Evolutionary conservation across 768 basidiomycete species (phyloP).

Genomic region (Termitomyces sp.): DNA sequence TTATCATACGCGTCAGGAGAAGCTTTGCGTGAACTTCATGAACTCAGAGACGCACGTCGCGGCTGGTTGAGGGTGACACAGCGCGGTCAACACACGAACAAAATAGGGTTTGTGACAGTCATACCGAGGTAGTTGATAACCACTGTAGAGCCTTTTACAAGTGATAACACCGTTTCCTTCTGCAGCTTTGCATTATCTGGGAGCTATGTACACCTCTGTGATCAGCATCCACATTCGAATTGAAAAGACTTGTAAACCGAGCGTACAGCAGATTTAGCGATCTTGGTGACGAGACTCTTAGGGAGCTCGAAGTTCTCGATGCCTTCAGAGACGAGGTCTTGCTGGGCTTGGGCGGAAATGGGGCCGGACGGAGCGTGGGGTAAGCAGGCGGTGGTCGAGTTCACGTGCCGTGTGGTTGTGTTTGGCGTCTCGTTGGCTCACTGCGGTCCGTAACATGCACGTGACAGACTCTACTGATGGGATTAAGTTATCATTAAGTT

Average conservation of each 20-base stretch:
- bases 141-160: constrained; percentile 87
- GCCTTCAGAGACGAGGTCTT: constrained; percentile 76
- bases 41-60: constrained; percentile 37
- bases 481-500: too few relatives aligned
- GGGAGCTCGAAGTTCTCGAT: constrained; percentile 91
- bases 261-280: constrained; percentile 77
- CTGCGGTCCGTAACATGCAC: too few relatives aligned
- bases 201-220: constrained; percentile 42
- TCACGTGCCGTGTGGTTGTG: not conserved
- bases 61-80: constrained; percentile 28
- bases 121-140: constrained; percentile 93
- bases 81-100: not conserved
- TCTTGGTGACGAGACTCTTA: constrained; percentile 75
- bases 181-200: constrained; percentile 85
- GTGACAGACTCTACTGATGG: too few relatives aligned
- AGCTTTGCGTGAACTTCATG: not conserved
- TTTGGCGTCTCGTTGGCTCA: too few relatives aligned
- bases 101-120: constrained; percentile 19
- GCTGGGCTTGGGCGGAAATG: constrained; percentile 73
- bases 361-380: constrained; percentile 34
- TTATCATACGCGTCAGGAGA: constrained; percentile 13
- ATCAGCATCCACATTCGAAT: not conserved
- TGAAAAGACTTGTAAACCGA: not conserved
- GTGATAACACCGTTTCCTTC: constrained; percentile 82
- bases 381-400: not conserved